phyloP scores from a whole-genome alignment of 306 rosid genomes.

The Styphnolobium japonicum region DNA sequence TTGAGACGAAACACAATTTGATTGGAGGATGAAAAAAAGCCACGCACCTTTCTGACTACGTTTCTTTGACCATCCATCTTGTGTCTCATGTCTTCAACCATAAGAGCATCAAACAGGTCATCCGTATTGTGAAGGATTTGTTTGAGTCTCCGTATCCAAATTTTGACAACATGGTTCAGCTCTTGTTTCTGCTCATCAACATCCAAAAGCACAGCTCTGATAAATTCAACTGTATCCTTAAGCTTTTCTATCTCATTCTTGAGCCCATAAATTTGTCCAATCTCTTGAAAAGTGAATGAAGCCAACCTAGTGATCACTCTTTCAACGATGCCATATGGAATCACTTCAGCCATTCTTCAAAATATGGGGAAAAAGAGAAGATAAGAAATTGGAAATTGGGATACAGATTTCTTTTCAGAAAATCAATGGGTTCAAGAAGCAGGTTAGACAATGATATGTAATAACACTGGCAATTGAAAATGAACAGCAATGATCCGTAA shows the following conservation, averaged over 20 bases:
- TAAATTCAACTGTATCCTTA: neutral
- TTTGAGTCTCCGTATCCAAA: neutral
- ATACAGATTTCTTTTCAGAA: too few relatives aligned
- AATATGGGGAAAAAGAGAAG: too few relatives aligned
- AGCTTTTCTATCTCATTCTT: neutral
- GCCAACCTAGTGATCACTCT: neutral
- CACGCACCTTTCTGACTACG: neutral
- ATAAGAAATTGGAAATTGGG: neutral
- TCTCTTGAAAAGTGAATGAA: neutral
- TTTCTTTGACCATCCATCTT: neutral
- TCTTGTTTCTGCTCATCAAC: neutral
- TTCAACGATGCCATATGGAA: neutral
- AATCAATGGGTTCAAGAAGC: too few relatives aligned
- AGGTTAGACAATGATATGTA: too few relatives aligned
- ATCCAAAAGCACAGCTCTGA: neutral
- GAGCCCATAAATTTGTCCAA: neutral
- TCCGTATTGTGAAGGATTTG: neutral
- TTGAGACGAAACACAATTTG: neutral
- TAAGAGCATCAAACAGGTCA: neutral
- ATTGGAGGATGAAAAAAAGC: neutral
- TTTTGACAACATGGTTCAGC: neutral
- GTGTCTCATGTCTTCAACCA: neutral
- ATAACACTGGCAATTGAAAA: too few relatives aligned
- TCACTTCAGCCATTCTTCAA: neutral
- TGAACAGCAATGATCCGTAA: too few relatives aligned